Evolutionary conservation across 371 early-diverging fungal genomes (phyloP).

Genomic region (Saksenaea vasiformis): DNA sequence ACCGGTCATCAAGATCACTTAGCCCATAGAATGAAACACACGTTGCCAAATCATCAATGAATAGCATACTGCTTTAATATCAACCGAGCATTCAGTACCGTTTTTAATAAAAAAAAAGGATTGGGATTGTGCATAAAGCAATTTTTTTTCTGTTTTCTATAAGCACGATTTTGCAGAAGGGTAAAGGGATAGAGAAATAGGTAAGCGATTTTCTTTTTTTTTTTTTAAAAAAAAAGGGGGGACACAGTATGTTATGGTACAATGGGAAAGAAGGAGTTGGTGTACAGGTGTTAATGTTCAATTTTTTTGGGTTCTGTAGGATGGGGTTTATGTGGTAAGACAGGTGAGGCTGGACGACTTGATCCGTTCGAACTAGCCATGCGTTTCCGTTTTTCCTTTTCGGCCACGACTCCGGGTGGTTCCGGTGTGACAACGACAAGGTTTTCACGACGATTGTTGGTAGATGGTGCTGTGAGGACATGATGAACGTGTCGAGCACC

Average conservation of each 20-base stretch:
- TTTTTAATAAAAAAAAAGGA: too few species aligned
- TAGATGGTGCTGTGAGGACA: constrained; percentile 21
- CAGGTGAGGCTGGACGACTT: constrained; percentile 6
- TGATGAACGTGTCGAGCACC: constrained; percentile 53
- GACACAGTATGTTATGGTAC: background rate
- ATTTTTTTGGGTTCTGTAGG: background rate
- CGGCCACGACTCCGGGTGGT: constrained; percentile 25
- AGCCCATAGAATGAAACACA: too few species aligned
- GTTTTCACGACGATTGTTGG: constrained; percentile 11
- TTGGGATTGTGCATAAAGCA: background rate
- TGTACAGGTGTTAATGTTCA: background rate
- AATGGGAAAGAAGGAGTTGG: background rate
- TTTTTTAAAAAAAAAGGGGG: background rate
- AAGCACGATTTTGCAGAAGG: background rate
- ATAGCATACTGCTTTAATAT: too few species aligned
- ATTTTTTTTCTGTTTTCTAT: background rate
- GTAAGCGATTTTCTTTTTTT: background rate
- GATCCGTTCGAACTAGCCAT: background rate
- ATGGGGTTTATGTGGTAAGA: background rate
- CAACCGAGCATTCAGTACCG: too few species aligned
- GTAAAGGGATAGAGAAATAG: background rate
- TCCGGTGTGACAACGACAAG: constrained; percentile 22
- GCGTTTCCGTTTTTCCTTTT: constrained; percentile 23
- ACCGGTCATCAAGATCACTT: too few species aligned
- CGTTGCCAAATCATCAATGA: too few species aligned